Evolutionary conservation across 2,329 filamentous ascomycete genomes (phyloP), one percentile per base, ranked within the genome.

Genomic region (Hypocreales sp.): DNA sequence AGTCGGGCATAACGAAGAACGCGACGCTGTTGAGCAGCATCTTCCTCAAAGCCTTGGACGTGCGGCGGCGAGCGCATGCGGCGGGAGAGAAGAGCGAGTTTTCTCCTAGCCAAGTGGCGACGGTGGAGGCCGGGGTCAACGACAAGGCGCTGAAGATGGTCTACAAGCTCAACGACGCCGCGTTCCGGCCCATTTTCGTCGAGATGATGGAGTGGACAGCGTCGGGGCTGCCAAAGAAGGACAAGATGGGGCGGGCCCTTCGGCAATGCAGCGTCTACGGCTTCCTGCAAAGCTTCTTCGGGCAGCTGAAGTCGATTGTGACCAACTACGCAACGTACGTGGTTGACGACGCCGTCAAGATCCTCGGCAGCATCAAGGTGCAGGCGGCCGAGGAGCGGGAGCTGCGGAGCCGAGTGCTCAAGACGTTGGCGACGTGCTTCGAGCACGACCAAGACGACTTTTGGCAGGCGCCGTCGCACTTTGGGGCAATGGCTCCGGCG

Each of bases 81-180:
- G 60, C 65, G 33, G 55, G 62, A 18, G 55, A 67, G 2, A 49
- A 60, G 15, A 48, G 45, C 30, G 54, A 61, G 19, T 49, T 59
- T 22, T 42, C 35, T 20, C 44, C 60, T 11, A 53, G 64, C 10
- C 56, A 66, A 24, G 49, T 80, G 5, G 51, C 60, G 13, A 58
- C 63, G 22, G 59, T 83, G 9, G 82, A 92, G 46, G 55, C 58
- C 2, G 58, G 61, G 8, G 45, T 81, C 38, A 78, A 82, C 45
- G 68, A 77, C 8, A 72, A 79, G 9, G 71, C 76, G 0, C 68
- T 98, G 32, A 80, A 83, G 51, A 90, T 94, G 74, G 79, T 93
- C 29, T 83, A 92, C 60, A 95, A 95, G 61, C 69, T 98, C 35
- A 95, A 94, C 54, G 90, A 98, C 47, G 76, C 79, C 1, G 73